phyloP scores from a whole-genome alignment of 306 rosid species.

The Trifolium fragiferum region DNA sequence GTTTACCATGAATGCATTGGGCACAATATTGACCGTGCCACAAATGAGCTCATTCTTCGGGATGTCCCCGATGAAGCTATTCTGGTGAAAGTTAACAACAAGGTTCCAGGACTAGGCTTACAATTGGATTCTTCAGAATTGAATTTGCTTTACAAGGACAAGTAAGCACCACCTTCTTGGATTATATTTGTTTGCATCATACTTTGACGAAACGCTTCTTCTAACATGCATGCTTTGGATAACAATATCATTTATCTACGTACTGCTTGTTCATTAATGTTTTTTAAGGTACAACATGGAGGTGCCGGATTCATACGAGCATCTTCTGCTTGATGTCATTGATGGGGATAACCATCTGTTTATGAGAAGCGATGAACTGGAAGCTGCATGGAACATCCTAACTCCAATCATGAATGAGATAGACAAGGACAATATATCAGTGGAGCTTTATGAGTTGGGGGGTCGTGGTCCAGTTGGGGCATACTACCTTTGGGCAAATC shows the following conservation, averaged over 20 bases:
- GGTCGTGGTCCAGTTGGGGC: conserved; percentile 92
- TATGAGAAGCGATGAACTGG: conserved; percentile 85
- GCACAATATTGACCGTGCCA: conserved; percentile 63
- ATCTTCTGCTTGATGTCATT: conserved; percentile 84
- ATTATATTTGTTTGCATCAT: conserved; percentile 23
- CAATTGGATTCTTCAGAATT: conserved; percentile 86
- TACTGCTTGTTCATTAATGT: conserved; percentile 27
- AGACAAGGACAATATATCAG: conserved; percentile 61
- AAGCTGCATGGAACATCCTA: conserved; percentile 83
- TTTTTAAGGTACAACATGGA: conserved; percentile 71
- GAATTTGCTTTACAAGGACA: conserved; percentile 86
- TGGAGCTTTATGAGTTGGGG: conserved; percentile 81
- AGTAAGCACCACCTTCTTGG: conserved; percentile 55
- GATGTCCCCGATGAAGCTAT: conserved; percentile 90
- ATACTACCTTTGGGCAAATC: conserved; percentile 90
- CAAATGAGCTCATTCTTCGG: conserved; percentile 89
- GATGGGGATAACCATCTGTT: conserved; percentile 87
- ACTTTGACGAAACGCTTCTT: conserved; percentile 33
- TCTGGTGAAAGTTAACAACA: conserved; percentile 82
- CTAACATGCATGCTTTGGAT: neutral
- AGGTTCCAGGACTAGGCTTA: conserved; percentile 91
- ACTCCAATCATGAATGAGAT: conserved; percentile 75
- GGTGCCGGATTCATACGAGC: conserved; percentile 89
- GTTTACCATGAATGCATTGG: conserved; percentile 67
- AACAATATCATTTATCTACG: neutral